Evolutionary conservation across 2,329 filamentous ascomycete species (phyloP), one percentile per base, ranked within the genome.

Genomic region (Hymenoscyphus fructigenus): DNA sequence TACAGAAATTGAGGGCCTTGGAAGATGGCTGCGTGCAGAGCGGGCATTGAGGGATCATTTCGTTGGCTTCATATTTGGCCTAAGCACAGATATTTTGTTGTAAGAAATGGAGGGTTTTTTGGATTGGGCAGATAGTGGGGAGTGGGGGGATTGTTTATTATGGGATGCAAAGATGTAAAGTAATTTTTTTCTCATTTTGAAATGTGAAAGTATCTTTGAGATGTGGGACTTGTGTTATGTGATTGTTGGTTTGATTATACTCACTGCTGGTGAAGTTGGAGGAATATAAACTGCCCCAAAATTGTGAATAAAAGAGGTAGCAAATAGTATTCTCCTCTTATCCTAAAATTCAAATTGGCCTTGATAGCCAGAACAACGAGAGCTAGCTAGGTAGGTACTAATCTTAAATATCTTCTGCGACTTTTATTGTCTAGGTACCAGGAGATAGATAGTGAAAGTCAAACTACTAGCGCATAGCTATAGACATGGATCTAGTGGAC

Each of bases 1-100:
- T 66, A 58, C 44, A 20, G 23, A 36, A 36, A 56, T 62, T 36
- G 20, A 23, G 20, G 3, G 47, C 47, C 47, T 53, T 53, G 47
- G 23, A 53, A 53, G 44, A 26, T 38, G 57, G 57, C 50, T 63
- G 44, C 38, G 47, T 60, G 62, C 58, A 57, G n/a, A 28, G 41
- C 26, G 36, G 50, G 38, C 28, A 38, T 60, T 29, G 47, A 61
- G 20, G 26, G 53, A 57, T 38, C 47, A 59, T 59, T 29, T 26
- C 12, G 29, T 28, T 23, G 57, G 23, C 41, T 23, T 53, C 47
- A 53, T 53, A 53, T 53, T 10, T 14, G 47, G 20, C 47, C 47
- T 23, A 23, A 26, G 20, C 20, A 26, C 20, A 53, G 20, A n/a
- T 23, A 41, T 36, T 47, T 63, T 59, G 29, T 32, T 63, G 61